A percentile compares a stretch with the other conserved stretches of the same genome.
phyloP scores from a whole-genome alignment of 345 rosid species.

The Firmiana major region DNA sequence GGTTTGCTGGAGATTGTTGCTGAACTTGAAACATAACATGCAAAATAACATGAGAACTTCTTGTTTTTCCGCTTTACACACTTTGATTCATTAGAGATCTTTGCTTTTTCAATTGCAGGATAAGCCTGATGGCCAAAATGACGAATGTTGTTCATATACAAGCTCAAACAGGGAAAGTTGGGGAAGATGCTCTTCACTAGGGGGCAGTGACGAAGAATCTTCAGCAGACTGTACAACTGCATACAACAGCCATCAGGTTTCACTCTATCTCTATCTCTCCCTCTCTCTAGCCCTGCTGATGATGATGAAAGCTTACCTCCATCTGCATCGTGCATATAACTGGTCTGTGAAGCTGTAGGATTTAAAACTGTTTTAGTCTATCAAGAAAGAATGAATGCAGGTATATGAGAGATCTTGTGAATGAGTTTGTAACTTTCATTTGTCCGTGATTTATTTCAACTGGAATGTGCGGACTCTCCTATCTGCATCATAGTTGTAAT shows the following conservation, averaged over 20 bases:
- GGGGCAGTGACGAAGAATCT: slow-evolving; percentile 83
- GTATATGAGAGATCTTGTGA: background rate
- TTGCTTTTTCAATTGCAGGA: slow-evolving; percentile 39
- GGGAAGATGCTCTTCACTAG: slow-evolving; percentile 96
- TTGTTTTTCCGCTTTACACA: background rate
- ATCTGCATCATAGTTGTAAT: background rate
- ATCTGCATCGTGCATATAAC: background rate
- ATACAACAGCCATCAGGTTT: slow-evolving; percentile 53
- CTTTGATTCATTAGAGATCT: background rate
- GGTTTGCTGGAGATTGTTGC: slow-evolving; percentile 1
- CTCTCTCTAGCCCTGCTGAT: background rate
- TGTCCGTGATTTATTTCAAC: background rate
- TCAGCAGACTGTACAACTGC: slow-evolving; percentile 40
- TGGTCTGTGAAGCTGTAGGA: background rate
- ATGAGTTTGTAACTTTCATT: background rate
- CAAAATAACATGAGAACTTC: too few relatives aligned
- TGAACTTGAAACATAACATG: background rate
- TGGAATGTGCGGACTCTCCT: background rate
- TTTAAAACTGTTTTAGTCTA: background rate
- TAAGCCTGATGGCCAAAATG: slow-evolving; percentile 47
- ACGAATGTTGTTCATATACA: slow-evolving; percentile 82
- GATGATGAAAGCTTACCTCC: background rate
- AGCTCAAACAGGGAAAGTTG: slow-evolving; percentile 99
- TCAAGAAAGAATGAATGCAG: background rate
- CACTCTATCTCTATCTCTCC: slow-evolving; percentile 19